A percentile compares a stretch with the other conserved stretches of the same genome.
Evolutionary conservation across 164 flowering plant species (phyloP).

Genomic region (Litsea cubeba): DNA sequence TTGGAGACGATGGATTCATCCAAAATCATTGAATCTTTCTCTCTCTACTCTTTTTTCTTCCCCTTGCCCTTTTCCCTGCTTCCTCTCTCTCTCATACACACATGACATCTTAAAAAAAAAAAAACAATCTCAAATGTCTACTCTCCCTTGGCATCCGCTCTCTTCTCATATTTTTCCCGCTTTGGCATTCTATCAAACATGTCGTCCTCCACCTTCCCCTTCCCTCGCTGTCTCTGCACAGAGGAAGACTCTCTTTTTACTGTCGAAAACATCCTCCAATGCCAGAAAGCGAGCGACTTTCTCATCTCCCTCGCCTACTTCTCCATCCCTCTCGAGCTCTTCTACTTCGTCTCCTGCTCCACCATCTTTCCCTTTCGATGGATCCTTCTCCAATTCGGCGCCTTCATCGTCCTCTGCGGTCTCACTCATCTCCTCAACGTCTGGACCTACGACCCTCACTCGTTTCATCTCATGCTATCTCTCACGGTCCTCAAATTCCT

Average conservation of each 20-base stretch:
- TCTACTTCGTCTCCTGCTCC: slow-evolving; percentile 27
- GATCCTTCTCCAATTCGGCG: slow-evolving; percentile 20
- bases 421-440: slow-evolving; percentile 16
- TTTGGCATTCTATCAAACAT: too few species aligned
- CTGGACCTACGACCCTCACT: slow-evolving; percentile 14
- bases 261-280: slow-evolving; percentile 15
- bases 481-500: slow-evolving; percentile 19
- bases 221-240: background rate
- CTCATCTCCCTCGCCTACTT: slow-evolving; percentile 26
- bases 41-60: too few species aligned
- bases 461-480: slow-evolving; percentile 14
- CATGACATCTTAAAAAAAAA: too few species aligned
- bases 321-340: slow-evolving; percentile 26
- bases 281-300: slow-evolving; percentile 25
- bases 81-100: too few species aligned
- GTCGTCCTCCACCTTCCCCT: too few species aligned
- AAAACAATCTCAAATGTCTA: too few species aligned
- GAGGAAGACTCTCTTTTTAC: background rate
- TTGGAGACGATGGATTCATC: too few species aligned
- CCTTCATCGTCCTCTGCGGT: too few species aligned
- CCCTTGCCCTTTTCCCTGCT: too few species aligned
- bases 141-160: too few species aligned
- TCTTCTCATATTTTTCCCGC: too few species aligned
- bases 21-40: too few species aligned
- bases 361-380: slow-evolving; percentile 22